Percentiles rank a stretch among this genome's conserved stretches.
These are phyloP conservation scores for Waltiozyma sp. DNA, from an alignment of 1,139 yeast species.

Conservation along the genomic window DNA sequence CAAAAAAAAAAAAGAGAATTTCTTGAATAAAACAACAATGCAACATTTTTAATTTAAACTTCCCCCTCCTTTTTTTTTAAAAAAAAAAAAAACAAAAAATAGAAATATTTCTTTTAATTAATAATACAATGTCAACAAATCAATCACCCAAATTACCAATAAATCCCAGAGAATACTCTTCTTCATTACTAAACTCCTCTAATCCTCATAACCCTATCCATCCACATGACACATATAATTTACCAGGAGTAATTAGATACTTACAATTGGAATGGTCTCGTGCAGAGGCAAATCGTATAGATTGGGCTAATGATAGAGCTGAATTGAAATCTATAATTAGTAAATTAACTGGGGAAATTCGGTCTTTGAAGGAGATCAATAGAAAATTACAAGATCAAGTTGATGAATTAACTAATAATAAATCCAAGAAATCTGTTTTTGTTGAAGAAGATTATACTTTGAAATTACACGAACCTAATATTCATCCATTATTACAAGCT, in stretches of 20 bases:
- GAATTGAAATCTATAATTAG: slow-evolving; percentile 48
- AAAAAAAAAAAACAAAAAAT: too few relatives aligned
- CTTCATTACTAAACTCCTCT: too few relatives aligned
- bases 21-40: too few relatives aligned
- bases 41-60: too few relatives aligned
- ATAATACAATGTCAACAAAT: too few relatives aligned
- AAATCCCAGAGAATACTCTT: too few relatives aligned
- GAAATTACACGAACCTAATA: slow-evolving; percentile 3
- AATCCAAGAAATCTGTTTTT: not conserved
- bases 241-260: slow-evolving; percentile 44
- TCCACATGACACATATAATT: slow-evolving; percentile 5
- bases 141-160: too few relatives aligned
- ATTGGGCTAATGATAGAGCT: slow-evolving; percentile 48
- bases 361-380: slow-evolving; percentile 40
- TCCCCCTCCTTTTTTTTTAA: too few relatives aligned
- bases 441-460: not conserved
- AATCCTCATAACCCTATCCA: not conserved
- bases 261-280: slow-evolving; percentile 46
- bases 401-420: not conserved
- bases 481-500: slow-evolving; percentile 14
- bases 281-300: slow-evolving; percentile 43
- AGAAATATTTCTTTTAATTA: too few relatives aligned
- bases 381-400: slow-evolving; percentile 17
- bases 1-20: too few relatives aligned
- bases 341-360: slow-evolving; percentile 51